phyloP scores from a whole-genome alignment of 495 filamentous ascomycete species.

The Monascus purpureus region DNA sequence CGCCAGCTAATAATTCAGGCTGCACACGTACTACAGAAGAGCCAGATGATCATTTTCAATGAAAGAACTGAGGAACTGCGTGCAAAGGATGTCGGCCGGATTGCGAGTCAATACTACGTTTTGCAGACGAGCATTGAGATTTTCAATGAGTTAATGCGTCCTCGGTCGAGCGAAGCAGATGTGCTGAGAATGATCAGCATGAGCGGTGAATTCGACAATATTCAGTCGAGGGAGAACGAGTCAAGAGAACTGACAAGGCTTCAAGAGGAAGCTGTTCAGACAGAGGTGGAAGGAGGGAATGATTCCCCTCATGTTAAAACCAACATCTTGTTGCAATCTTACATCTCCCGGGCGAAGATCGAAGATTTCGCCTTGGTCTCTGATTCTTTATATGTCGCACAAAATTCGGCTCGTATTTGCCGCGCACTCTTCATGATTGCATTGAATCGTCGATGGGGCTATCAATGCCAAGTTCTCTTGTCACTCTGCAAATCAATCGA shows the following conservation, averaged over 20 bases:
- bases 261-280: constrained; percentile 49
- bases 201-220: constrained; percentile 95
- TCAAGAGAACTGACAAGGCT: constrained; percentile 59
- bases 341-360: constrained; percentile 76
- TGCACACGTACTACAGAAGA: constrained; percentile 69
- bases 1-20: constrained; percentile 76
- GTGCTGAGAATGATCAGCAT: constrained; percentile 88
- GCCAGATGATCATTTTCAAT: constrained; percentile 98
- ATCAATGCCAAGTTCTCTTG: constrained; percentile 79
- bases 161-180: constrained; percentile 70
- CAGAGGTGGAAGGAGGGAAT: constrained; percentile 58
- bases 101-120: constrained; percentile 95
- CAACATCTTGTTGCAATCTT: constrained; percentile 86
- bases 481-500: constrained; percentile 94
- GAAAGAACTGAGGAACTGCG: constrained; percentile 80
- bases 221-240: constrained; percentile 81
- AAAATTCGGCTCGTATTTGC: constrained; percentile 90
- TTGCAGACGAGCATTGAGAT: constrained; percentile 84
- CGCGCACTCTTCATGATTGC: constrained; percentile 95
- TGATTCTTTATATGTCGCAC: constrained; percentile 86
- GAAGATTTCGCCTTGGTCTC: constrained; percentile 90
- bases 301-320: constrained; percentile 80
- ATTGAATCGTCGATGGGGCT: constrained; percentile 83
- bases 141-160: constrained; percentile 85
- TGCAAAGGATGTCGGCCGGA: constrained; percentile 87